Evolutionary conservation across 805 yeast species (phyloP), one percentile per base, ranked within the genome.

Genomic region (Teunomyces panamensis): DNA sequence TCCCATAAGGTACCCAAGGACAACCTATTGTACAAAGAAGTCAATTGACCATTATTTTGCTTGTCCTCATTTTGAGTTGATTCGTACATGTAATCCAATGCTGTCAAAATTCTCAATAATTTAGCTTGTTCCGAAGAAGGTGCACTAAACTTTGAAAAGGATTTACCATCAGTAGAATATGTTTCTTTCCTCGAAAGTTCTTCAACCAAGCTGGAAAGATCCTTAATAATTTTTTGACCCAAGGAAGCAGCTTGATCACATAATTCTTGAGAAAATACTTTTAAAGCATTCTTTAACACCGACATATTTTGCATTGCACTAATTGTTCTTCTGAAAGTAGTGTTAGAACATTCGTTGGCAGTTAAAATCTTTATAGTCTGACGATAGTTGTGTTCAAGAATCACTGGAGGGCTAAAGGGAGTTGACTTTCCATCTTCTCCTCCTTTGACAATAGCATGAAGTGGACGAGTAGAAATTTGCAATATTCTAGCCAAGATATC

Each of bases 61-160:
- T 27, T 56, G 57, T 53, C 54, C 39, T 54, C 54, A 37, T 57
- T 57, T 26, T 61, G 61, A 30, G 69, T 67, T 0, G 73, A 60
- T 45, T 84, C 89, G 63, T 80, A 86, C 59, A 91, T 72, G 56
- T 85, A 89, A 57, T 91, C 97, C 49, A 91, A 74, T 0, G 97
- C 96, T 0, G 97, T 90, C 50, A 91, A 72, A 2, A 89, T 83
- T 44, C 96, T 77, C 46, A 92, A 70, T n/a, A 94, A 67, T 58
- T 89, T 90, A 6, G 97, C 87, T 62, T 94, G 98, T 51, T 87
- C 90, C 0, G 96, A 87, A 36, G 87, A 81, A 1, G 90, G 80
- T 0, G 89, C 79, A 2, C 94, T 87, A 59, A 91, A 88, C 55
- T 80, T 81, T 26, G 79, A 68, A 50, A 90, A 73, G 2, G 82